phyloP scores from a whole-genome alignment of 805 yeast species.

The Yarrowia bubula region DNA sequence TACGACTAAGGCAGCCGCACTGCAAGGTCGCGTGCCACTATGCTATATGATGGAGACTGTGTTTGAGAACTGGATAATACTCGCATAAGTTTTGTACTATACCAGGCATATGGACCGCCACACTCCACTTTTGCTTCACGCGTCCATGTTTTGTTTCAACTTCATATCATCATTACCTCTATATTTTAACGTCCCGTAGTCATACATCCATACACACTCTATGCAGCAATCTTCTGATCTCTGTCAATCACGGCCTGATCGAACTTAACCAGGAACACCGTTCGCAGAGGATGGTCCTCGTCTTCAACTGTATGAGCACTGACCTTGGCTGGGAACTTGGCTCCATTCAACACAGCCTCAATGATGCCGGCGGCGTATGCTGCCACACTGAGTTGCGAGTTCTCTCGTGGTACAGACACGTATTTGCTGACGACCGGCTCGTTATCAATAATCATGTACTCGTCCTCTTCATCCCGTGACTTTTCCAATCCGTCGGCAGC shows the following conservation, averaged over 20 bases:
- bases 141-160: too few species aligned
- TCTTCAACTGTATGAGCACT: constrained; percentile 77
- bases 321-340: constrained; percentile 70
- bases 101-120: too few species aligned
- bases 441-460: constrained; percentile 78
- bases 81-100: too few species aligned
- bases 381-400: constrained; percentile 71
- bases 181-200: too few species aligned
- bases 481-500: constrained; percentile 74
- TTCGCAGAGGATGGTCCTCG: constrained; percentile 57
- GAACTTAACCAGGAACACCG: constrained; percentile 74
- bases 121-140: too few species aligned
- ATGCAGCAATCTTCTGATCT: constrained; percentile 25
- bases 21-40: too few species aligned
- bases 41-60: too few species aligned
- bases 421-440: constrained; percentile 68
- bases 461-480: constrained; percentile 62
- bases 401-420: constrained; percentile 75
- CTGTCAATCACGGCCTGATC: constrained; percentile 41
- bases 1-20: too few species aligned
- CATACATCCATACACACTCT: not conserved
- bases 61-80: too few species aligned
- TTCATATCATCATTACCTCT: too few species aligned
- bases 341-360: constrained; percentile 75
- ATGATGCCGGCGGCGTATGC: constrained; percentile 83